Evolutionary conservation across 805 yeast species (phyloP), one percentile per base, ranked within the genome.

Genomic region (Zygotorulaspora florentina): DNA sequence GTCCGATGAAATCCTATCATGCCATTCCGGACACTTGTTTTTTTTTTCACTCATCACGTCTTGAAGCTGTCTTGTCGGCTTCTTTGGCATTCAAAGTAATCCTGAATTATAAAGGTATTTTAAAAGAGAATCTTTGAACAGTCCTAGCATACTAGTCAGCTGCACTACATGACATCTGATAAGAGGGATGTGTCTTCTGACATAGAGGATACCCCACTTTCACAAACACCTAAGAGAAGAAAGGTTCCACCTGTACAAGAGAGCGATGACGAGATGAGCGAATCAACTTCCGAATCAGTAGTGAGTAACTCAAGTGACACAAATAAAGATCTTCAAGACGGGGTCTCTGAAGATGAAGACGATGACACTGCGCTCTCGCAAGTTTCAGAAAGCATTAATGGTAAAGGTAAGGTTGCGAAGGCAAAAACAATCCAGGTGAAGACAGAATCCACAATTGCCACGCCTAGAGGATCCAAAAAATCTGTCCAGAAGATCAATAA

Each of bases 341-440:
- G 23, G 13, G 36, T n/a, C 15, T 39, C 42, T 39, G 42, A 30
- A 29, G 53, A 50, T n/a, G 52, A 53, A 29, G 62, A 59, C 42
- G 57, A 62, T 29, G 68, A 63, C 35, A 54, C 53, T 12, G 59
- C 50, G 10, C 37, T 52, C 4, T 50, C 58, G 12, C 49, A 48
- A 12, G 48, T 46, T 15, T 50, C 52, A 30, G 56, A 47, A 27
- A 46, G 33, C 38, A 51, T 33, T 43, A 50, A 42, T 39, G 43
- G 40, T 39, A 39, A 39, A 33, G 11, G 4, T 20, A 41, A 36
- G 29, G 18, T 36, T 16, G 12, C n/a, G 33, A 17, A 36, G 51
- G 43, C 41, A 18, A 39, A 16, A 15, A 43, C 37, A 29, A 52
- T 36, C 31, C 39, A 42, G 31, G 36, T 39, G n/a, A 40, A 40